Evolutionary conservation across 139 green algal species (phyloP).

Genomic region (Yamagishiella unicocca): DNA sequence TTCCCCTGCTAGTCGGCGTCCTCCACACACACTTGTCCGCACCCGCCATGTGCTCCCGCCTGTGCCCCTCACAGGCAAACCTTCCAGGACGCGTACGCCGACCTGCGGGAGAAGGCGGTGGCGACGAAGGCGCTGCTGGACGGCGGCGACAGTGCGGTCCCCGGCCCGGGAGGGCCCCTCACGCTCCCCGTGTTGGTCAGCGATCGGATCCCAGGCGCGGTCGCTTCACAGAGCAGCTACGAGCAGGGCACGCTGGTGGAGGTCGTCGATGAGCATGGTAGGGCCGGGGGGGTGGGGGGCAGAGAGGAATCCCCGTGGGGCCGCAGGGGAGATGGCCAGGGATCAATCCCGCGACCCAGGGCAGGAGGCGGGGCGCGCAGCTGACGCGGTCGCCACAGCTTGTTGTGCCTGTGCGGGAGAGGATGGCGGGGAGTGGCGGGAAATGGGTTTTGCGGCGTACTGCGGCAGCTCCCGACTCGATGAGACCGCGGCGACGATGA

Average conservation of each 20-base stretch:
- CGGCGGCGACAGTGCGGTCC: neutral
- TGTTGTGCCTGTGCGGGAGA: no score
- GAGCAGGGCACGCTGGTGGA: neutral
- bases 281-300: neutral
- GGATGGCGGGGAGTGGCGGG: no score
- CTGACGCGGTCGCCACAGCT: neutral
- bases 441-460: no score
- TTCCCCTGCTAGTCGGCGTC: no score
- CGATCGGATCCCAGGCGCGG: neutral
- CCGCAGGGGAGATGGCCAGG: neutral
- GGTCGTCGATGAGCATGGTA: neutral
- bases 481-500: no score
- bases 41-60: neutral
- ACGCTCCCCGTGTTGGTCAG: neutral
- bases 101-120: neutral
- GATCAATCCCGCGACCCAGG: neutral
- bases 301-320: no score
- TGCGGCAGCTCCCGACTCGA: no score
- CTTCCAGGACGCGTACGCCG: slow-evolving; percentile 15
- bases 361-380: neutral
- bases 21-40: no score
- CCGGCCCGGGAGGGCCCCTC: slow-evolving; percentile 7
- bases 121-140: slow-evolving; percentile 13
- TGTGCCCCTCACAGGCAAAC: neutral
- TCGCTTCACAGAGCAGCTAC: neutral